A percentile compares a stretch with the other conserved stretches of the same genome.
phyloP scores from a whole-genome alignment of 371 early-diverging fungal genomes.

The Mortierella polycephala region DNA sequence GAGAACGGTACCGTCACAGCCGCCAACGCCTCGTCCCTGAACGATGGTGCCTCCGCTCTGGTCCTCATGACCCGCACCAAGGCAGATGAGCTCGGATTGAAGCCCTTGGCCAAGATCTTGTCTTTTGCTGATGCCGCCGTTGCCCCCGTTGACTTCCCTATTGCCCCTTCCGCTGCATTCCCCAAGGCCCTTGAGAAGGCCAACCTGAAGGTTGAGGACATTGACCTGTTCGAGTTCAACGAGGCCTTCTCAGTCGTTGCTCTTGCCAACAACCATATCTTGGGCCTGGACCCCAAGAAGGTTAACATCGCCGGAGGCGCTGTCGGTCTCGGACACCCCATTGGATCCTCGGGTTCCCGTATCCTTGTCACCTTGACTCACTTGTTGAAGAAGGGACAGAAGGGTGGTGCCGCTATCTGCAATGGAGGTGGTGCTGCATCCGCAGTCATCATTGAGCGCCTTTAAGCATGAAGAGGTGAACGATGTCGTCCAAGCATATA shows the following conservation, averaged over 20 bases:
- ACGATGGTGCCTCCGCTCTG: conserved; percentile 96
- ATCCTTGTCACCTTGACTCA: conserved; percentile 88
- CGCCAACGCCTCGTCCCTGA: conserved; percentile 93
- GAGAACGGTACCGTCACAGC: conserved; percentile 93
- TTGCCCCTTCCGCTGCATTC: conserved; percentile 93
- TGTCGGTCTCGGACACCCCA: conserved; percentile 97
- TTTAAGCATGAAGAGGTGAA: conserved; percentile 51
- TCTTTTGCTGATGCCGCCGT: conserved; percentile 59
- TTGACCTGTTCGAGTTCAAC: conserved; percentile 93
- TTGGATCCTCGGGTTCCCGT: conserved; percentile 96
- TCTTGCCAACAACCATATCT: conserved; percentile 88
- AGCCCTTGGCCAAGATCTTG: conserved; percentile 77
- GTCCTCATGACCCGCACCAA: conserved; percentile 87
- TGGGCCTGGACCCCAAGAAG: conserved; percentile 78
- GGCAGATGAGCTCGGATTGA: conserved; percentile 79
- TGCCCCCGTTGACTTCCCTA: conserved; percentile 93
- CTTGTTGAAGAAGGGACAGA: conserved; percentile 82
- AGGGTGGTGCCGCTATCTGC: conserved; percentile 94
- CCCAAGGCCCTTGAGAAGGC: conserved; percentile 93
- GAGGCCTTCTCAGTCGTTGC: conserved; percentile 98
- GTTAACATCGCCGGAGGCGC: conserved; percentile 97
- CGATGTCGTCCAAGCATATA: neutral
- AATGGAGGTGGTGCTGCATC: conserved; percentile 97
- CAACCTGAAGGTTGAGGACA: conserved; percentile 73
- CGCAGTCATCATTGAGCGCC: conserved; percentile 85